Percentiles rank a stretch among this genome's conserved stretches.
phyloP scores from a whole-genome alignment of 1,284 basidiomycete species.

The Ceratobasidium papillatum region DNA sequence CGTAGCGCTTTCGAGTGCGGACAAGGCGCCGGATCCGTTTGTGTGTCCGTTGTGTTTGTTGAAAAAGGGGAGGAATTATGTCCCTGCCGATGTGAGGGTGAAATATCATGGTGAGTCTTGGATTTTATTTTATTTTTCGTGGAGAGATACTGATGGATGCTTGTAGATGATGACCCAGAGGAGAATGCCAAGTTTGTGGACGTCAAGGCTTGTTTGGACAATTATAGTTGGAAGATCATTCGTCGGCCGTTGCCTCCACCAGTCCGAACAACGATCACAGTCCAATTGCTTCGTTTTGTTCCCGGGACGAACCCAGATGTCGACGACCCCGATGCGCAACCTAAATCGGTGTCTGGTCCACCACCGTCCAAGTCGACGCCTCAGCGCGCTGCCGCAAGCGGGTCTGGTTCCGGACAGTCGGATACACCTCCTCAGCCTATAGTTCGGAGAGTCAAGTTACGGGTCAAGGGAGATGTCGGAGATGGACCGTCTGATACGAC shows the following conservation, averaged over 20 bases:
- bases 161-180: slow-evolving; percentile 26
- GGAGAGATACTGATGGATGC: not conserved
- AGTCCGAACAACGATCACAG: slow-evolving; percentile 70
- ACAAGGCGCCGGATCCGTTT: slow-evolving; percentile 42
- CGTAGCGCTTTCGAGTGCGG: slow-evolving; percentile 65
- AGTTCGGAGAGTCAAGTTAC: slow-evolving; percentile 17
- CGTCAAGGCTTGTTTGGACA: slow-evolving; percentile 69
- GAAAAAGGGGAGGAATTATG: slow-evolving; percentile 44
- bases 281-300: slow-evolving; percentile 73
- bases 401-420: slow-evolving; percentile 27
- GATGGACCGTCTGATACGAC: slow-evolving; percentile 19
- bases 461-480: slow-evolving; percentile 17
- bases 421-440: slow-evolving; percentile 20
- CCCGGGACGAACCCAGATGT: slow-evolving; percentile 52
- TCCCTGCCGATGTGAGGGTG: slow-evolving; percentile 34
- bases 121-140: not conserved
- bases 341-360: not conserved
- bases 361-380: not conserved
- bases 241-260: slow-evolving; percentile 71
- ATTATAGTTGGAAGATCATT: slow-evolving; percentile 72
- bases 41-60: slow-evolving; percentile 44
- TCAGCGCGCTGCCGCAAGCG: not conserved
- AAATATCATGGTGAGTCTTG: slow-evolving; percentile 38
- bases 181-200: slow-evolving; percentile 41
- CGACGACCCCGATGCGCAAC: slow-evolving; percentile 19